A percentile compares a stretch with the other conserved stretches of the same genome.
phyloP scores from a whole-genome alignment of 768 basidiomycete genomes.

The Auriscalpium vulgare region DNA sequence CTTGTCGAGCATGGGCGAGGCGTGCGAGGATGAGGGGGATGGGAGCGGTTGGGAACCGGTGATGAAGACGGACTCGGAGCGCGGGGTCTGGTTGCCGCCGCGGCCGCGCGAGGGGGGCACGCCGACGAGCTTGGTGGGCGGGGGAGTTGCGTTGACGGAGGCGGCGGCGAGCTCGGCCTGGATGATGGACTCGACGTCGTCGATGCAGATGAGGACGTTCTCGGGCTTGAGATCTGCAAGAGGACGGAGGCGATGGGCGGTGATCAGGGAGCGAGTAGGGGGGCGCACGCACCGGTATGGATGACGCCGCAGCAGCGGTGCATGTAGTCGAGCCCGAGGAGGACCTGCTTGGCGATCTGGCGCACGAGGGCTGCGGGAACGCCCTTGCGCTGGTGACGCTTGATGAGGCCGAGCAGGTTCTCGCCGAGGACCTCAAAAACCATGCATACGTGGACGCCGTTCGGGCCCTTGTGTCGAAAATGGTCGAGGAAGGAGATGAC shows the following conservation, averaged over 20 bases:
- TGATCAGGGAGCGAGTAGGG: neutral
- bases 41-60: conserved; percentile 93
- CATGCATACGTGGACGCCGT: conserved; percentile 98
- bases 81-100: conserved; percentile 93
- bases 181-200: conserved; percentile 92
- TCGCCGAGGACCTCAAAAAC: conserved; percentile 98
- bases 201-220: conserved; percentile 94
- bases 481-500: conserved; percentile 98
- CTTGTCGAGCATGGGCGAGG: conserved; percentile 68
- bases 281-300: conserved; percentile 63
- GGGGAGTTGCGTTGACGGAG: conserved; percentile 36
- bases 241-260: conserved; percentile 1
- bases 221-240: conserved; percentile 86
- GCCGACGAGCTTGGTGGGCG: conserved; percentile 68
- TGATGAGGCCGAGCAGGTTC: conserved; percentile 92
- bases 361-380: conserved; percentile 89
- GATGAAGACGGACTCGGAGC: conserved; percentile 75
- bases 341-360: conserved; percentile 94
- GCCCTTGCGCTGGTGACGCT: conserved; percentile 96
- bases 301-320: conserved; percentile 96
- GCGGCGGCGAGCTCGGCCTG: conserved; percentile 63
- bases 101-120: conserved; percentile 90
- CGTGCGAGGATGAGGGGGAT: conserved; percentile 69
- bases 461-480: conserved; percentile 93
- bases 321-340: conserved; percentile 96